Evolutionary conservation across 192 early-diverging fungal species (phyloP).

Genomic region (Podila epigama): DNA sequence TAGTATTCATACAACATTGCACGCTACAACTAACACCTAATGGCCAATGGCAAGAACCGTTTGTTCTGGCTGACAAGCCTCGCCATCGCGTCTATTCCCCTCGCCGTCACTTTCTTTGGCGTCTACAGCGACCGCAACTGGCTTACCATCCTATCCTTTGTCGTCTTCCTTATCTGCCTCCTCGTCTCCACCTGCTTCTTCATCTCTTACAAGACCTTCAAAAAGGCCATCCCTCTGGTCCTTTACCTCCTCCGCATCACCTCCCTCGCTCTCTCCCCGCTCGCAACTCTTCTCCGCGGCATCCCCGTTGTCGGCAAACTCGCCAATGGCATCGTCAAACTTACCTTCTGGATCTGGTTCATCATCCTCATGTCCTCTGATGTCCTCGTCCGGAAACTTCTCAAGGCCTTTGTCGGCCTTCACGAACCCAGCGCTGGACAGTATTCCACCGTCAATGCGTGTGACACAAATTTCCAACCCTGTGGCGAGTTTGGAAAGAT

Average conservation of each 20-base stretch:
- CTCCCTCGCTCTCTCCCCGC: slow-evolving; percentile 29
- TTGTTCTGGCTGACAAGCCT: slow-evolving; percentile 39
- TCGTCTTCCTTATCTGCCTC: slow-evolving; percentile 30
- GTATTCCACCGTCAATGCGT: slow-evolving; percentile 46
- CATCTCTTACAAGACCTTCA: slow-evolving; percentile 42
- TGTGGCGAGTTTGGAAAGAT: slow-evolving; percentile 48
- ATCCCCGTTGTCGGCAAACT: slow-evolving; percentile 40
- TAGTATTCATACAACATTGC: background rate
- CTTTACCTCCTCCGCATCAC: slow-evolving; percentile 22
- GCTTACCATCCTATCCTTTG: slow-evolving; percentile 35
- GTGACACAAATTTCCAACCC: slow-evolving; percentile 48
- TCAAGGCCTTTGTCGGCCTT: slow-evolving; percentile 40
- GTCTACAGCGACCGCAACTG: slow-evolving; percentile 26
- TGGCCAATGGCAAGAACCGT: slow-evolving; percentile 47
- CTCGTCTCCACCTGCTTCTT: slow-evolving; percentile 43
- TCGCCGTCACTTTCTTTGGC: slow-evolving; percentile 30
- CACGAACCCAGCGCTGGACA: slow-evolving; percentile 44
- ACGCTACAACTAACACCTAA: too few relatives aligned
- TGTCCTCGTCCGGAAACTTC: slow-evolving; percentile 35
- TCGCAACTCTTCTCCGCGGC: slow-evolving; percentile 24
- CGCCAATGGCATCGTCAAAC: slow-evolving; percentile 38
- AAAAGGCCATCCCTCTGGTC: slow-evolving; percentile 35
- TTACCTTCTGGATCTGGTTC: slow-evolving; percentile 42
- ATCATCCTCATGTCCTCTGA: slow-evolving; percentile 44
- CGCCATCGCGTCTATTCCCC: slow-evolving; percentile 33